A percentile compares a stretch with the other conserved stretches of the same genome.
Evolutionary conservation across 2,329 filamentous ascomycete genomes (phyloP).

Genomic region (Clonostachys solani): DNA sequence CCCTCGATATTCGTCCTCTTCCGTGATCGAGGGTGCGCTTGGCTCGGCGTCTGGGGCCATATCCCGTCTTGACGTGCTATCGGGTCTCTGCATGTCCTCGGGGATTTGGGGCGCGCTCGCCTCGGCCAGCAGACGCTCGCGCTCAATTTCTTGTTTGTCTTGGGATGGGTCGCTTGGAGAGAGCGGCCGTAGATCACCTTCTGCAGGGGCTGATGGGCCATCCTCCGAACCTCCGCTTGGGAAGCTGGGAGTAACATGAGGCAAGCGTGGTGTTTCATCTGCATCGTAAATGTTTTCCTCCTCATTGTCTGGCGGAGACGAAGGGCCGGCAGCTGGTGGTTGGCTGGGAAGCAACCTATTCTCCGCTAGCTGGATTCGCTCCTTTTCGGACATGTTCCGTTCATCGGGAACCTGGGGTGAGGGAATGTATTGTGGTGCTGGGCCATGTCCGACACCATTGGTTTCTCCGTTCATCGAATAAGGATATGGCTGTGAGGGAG

Average conservation of each 20-base stretch:
- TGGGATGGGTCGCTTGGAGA: constrained; percentile 31
- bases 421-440: constrained; percentile 47
- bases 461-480: constrained; percentile 3
- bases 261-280: constrained; percentile 27
- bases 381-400: constrained; percentile 72
- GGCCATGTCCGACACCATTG: constrained; percentile 1
- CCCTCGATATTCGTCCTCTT: constrained; percentile 45
- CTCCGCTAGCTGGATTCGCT: constrained; percentile 73
- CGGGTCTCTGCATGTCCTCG: constrained; percentile 37
- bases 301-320: constrained; percentile 22
- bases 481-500: constrained; percentile 5
- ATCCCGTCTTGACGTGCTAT: constrained; percentile 17
- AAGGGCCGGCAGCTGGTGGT: constrained; percentile 40
- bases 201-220: constrained; percentile 36
- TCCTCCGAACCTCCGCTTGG: constrained; percentile 14
- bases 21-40: constrained; percentile 53
- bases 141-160: constrained; percentile 78
- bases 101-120: constrained; percentile 58
- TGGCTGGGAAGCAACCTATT: constrained; percentile 76
- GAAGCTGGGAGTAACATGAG: constrained; percentile 6
- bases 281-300: constrained; percentile 50
- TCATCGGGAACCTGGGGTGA: constrained; percentile 58
- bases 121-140: constrained; percentile 57
- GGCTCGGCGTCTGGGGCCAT: constrained; percentile 33
- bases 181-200: constrained; percentile 32